Percentiles rank a stretch among this genome's conserved stretches.
Conservation (phyloP, 73 alveolate genomes). For the Paramecium pentaurelia region DNA sequence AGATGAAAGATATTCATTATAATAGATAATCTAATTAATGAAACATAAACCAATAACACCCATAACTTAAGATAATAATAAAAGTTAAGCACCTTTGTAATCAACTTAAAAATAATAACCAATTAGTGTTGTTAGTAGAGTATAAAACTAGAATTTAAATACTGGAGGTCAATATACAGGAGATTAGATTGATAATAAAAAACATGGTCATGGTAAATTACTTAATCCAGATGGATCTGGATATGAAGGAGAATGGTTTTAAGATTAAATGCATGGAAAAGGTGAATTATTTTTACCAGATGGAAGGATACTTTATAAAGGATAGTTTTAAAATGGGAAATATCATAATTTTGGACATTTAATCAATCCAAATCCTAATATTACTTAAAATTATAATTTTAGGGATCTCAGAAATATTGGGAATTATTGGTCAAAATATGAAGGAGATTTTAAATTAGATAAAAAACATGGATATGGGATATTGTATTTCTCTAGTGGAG, state of each 20-base stretch:
- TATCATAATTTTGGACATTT: constrained; percentile 6
- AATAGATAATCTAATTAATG: background rate
- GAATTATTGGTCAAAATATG: constrained; percentile 25
- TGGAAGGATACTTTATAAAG: background rate
- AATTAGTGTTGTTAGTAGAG: background rate
- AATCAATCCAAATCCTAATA: background rate
- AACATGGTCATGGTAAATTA: background rate
- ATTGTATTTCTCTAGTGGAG: background rate
- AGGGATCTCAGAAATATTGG: background rate
- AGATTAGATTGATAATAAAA: background rate
- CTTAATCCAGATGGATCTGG: constrained; percentile 32
- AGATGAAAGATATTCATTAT: background rate
- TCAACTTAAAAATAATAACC: background rate
- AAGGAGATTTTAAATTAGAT: background rate
- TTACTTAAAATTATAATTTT: background rate
- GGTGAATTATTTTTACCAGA: background rate
- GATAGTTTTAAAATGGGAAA: background rate
- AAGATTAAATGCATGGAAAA: constrained; percentile 15
- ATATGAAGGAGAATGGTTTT: constrained; percentile 34
- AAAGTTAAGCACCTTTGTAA: background rate
- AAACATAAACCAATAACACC: background rate
- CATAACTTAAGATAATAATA: background rate
- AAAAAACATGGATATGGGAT: constrained; percentile 9
- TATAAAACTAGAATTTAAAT: background rate
- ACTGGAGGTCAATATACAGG: background rate